Evolutionary conservation across 2,329 filamentous ascomycete genomes (phyloP), one percentile per base, ranked within the genome.

Genomic region (Clarireedia monteithiana): DNA sequence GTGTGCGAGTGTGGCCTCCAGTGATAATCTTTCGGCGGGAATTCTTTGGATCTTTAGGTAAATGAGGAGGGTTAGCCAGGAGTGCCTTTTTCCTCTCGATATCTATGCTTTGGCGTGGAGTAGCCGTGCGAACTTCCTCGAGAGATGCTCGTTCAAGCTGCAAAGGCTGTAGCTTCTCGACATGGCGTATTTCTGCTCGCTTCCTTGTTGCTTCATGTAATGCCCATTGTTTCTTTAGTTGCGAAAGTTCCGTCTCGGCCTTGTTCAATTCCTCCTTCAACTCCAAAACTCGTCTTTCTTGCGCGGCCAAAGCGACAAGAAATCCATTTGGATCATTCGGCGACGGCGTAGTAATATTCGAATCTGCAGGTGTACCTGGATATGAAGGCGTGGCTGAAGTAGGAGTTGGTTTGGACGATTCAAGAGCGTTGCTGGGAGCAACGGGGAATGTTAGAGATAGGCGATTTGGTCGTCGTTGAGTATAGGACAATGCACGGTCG

Each of bases 241-340:
- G 80, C 48, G 77, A 75, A 42, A 99, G 76, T 48, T 95, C 88
- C 12, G 76, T 73, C 69, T 99, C 92, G 5, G 94, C 92, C 58
- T 85, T 85, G 24, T 77, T 75, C n/a, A 99, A 76, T 71, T 97
- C 92, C 70, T 99, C 94, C 58, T 85, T 87, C 52, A 99, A 76
- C 72, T 97, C 94, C 56, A 99, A 74, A 1, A 99, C 92, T 62
- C 84, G 85, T 56, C 94, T 81, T 74, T 99, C 94, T 73, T 97
- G 91, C 14, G 89, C 85, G 46, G 94, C 94, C 65, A 99, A 87
- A 56, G 91, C 88, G 59, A 90, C 91, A 62, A 99, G 84, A 66
- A 96, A 88, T 0, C 60, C 63, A 24, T 50, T 64, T 5, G 66
- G 58, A 53, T 70, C 68, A 39, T 60, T 64, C 14, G 66, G 63